Conservation (phyloP, 1,139 yeast genomes). For the Suhomyces atakaporum region DNA sequence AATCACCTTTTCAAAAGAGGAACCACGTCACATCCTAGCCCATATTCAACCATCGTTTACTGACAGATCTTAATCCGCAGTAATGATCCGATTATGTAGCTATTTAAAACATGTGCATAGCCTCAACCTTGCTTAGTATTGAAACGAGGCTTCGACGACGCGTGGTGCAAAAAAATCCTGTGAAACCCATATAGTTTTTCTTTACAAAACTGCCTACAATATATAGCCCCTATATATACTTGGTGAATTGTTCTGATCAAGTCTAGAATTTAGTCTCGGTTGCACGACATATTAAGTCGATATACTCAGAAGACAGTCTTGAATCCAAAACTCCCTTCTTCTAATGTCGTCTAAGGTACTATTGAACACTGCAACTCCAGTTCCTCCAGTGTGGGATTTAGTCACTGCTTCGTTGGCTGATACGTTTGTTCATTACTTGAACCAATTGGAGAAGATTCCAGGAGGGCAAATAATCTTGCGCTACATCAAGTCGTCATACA, state of each 20-base stretch:
- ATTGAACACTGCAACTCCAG: constrained; percentile 7
- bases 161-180: constrained; percentile 5
- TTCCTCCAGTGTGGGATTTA: constrained; percentile 44
- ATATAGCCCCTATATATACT: no score
- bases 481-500: constrained; percentile 86
- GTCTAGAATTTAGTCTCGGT: no score
- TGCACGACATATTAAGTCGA: not conserved
- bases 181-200: not conserved
- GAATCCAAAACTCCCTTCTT: no score
- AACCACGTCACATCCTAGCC: no score
- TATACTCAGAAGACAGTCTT: no score
- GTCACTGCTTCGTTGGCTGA: constrained; percentile 37
- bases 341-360: constrained; percentile 8
- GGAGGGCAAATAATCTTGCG: constrained; percentile 78
- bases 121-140: not conserved
- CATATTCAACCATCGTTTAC: no score
- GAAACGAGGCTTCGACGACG: constrained; percentile 9
- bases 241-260: no score
- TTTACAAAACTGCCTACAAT: no score
- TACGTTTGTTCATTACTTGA: constrained; percentile 38
- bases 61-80: no score
- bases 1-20: no score
- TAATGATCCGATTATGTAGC: not conserved
- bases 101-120: not conserved
- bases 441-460: constrained; percentile 54